Conservation (phyloP, 2,329 filamentous ascomycete species). For the Verticillium longisporum region DNA sequence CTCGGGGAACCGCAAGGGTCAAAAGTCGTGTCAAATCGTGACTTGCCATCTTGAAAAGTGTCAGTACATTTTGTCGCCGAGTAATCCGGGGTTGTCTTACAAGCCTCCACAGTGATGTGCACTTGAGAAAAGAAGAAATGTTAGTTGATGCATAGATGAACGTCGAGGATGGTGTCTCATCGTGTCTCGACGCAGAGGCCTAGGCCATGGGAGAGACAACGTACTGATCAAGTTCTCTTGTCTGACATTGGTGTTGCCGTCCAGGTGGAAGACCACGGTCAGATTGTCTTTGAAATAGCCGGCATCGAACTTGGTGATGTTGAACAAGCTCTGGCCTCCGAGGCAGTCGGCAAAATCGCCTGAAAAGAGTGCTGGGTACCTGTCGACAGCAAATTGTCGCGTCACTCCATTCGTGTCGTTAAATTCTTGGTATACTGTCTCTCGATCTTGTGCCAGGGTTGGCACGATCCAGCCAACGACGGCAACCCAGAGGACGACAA, state of each 20-base stretch:
- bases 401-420: constrained; percentile 36
- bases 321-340: constrained; percentile 60
- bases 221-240: constrained; percentile 61
- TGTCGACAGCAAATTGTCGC: constrained; percentile 47
- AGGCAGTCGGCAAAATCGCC: constrained; percentile 69
- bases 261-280: constrained; percentile 70
- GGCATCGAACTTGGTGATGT: constrained; percentile 69
- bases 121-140: constrained; percentile 34
- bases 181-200: not conserved
- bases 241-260: constrained; percentile 57
- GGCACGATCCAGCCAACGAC: constrained; percentile 11
- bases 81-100: constrained; percentile 18
- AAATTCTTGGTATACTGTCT: constrained; percentile 32
- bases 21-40: constrained; percentile 62
- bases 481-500: constrained; percentile 9
- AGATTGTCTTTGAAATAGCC: constrained; percentile 75
- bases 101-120: constrained; percentile 60
- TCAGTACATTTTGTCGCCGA: constrained; percentile 12
- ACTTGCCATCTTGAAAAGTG: constrained; percentile 54
- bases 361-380: constrained; percentile 65
- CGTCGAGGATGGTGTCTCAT: constrained; percentile 2
- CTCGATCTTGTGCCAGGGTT: constrained; percentile 21
- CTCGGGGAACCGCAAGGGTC: constrained; percentile 54
- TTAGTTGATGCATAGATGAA: constrained; percentile 18
- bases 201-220: not conserved